phyloP scores from a whole-genome alignment of 2,329 filamentous ascomycete genomes.

The Fusarium sp. region DNA sequence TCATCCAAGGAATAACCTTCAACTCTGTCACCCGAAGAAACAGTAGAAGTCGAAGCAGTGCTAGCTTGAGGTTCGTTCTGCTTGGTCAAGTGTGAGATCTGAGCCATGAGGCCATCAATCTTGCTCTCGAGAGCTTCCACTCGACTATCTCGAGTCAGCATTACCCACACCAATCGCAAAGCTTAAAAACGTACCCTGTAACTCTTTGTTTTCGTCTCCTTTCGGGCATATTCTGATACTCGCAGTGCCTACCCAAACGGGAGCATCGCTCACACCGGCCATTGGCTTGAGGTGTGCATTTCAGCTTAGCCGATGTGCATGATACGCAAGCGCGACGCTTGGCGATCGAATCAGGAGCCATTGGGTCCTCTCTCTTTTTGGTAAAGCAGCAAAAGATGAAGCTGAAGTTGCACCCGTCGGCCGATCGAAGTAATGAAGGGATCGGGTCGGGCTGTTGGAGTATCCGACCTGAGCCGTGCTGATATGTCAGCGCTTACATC shows the following conservation, averaged over 20 bases:
- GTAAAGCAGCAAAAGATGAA: background rate
- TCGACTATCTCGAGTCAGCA: background rate
- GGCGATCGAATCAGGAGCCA: background rate
- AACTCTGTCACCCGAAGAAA: background rate
- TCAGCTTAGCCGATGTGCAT: constrained; percentile 4
- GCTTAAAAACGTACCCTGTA: background rate
- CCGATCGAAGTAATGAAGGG: background rate
- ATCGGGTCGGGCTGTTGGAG: background rate
- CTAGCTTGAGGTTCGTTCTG: background rate
- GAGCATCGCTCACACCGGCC: background rate
- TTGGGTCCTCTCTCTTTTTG: background rate
- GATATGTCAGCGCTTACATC: background rate
- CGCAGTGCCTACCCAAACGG: background rate
- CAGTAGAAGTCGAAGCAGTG: background rate
- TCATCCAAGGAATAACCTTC: background rate
- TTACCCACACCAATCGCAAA: background rate
- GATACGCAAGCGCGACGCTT: constrained; percentile 5
- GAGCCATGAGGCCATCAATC: background rate
- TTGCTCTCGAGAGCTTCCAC: constrained; percentile 1
- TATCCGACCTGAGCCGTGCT: background rate
- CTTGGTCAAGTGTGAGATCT: background rate
- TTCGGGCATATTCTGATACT: background rate
- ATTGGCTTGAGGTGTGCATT: background rate
- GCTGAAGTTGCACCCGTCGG: background rate
- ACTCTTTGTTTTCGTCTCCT: constrained; percentile 1